A percentile compares a stretch with the other conserved stretches of the same genome.
Evolutionary conservation across 2,329 filamentous ascomycete genomes (phyloP).

Genomic region (Onygena corvina): DNA sequence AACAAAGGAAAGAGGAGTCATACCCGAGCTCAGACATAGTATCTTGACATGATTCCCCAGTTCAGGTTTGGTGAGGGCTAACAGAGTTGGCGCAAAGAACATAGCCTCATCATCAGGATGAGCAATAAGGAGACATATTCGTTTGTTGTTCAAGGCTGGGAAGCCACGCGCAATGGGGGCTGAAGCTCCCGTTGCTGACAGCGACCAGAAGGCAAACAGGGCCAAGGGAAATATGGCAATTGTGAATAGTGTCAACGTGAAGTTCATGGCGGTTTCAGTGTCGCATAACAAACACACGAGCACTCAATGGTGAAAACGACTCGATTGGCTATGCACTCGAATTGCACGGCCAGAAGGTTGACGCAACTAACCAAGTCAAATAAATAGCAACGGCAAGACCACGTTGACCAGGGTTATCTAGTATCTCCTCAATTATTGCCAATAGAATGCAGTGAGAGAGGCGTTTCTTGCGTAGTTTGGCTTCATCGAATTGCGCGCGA

Average conservation of each 20-base stretch:
- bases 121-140: conserved; percentile 83
- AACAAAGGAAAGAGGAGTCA: conserved; percentile 10
- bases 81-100: conserved; percentile 89
- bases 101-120: conserved; percentile 98
- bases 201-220: conserved; percentile 34
- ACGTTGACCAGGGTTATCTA: too few species aligned
- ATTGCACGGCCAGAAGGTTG: neutral
- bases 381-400: neutral
- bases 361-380: neutral
- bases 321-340: neutral
- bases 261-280: neutral
- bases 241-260: conserved; percentile 16
- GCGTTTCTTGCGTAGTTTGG: neutral
- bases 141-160: conserved; percentile 63
- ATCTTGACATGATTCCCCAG: conserved; percentile 88
- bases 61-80: conserved; percentile 68
- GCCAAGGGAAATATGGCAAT: conserved; percentile 29
- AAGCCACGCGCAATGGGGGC: conserved; percentile 30
- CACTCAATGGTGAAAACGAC: neutral
- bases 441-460: neutral
- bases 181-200: conserved; percentile 29
- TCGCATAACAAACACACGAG: neutral
- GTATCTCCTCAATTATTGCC: neutral
- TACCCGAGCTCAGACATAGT: conserved; percentile 77
- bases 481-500: neutral